Conservation (phyloP, 2,329 filamentous ascomycete genomes). For the Fusarium sp. region DNA sequence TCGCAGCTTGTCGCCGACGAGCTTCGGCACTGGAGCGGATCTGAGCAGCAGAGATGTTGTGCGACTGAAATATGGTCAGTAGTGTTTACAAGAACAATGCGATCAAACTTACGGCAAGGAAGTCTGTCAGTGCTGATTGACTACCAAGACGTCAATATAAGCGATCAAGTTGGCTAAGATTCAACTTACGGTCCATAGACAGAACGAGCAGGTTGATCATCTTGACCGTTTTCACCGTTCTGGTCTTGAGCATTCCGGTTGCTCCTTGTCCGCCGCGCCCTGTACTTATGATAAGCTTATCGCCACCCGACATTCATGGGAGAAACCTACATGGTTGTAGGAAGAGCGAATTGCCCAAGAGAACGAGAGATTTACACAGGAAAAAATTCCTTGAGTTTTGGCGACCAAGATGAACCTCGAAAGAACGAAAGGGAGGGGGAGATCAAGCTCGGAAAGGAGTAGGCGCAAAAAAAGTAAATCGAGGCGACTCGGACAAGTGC, state of each 20-base stretch:
- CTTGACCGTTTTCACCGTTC: conserved; percentile 15
- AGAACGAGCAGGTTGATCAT: conserved; percentile 49
- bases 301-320: neutral
- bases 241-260: conserved; percentile 34
- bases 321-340: conserved; percentile 31
- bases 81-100: neutral
- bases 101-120: conserved; percentile 60
- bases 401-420: conserved; percentile 15
- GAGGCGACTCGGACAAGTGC: conserved; percentile 24
- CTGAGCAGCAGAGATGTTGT: conserved; percentile 76
- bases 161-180: neutral
- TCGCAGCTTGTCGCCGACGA: conserved; percentile 59
- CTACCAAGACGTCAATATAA: conserved; percentile 43
- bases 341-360: neutral
- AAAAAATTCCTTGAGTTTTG: conserved; percentile 4
- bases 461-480: conserved; percentile 37
- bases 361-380: neutral
- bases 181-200: conserved; percentile 57
- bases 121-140: conserved; percentile 68
- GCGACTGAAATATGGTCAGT: conserved; percentile 63
- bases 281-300: conserved; percentile 36
- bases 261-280: conserved; percentile 41
- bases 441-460: conserved; percentile 22
- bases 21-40: conserved; percentile 65
- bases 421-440: conserved; percentile 14